Evolutionary conservation across 2,329 filamentous ascomycete genomes (phyloP).

Genomic region (Ceratocystis destructans): DNA sequence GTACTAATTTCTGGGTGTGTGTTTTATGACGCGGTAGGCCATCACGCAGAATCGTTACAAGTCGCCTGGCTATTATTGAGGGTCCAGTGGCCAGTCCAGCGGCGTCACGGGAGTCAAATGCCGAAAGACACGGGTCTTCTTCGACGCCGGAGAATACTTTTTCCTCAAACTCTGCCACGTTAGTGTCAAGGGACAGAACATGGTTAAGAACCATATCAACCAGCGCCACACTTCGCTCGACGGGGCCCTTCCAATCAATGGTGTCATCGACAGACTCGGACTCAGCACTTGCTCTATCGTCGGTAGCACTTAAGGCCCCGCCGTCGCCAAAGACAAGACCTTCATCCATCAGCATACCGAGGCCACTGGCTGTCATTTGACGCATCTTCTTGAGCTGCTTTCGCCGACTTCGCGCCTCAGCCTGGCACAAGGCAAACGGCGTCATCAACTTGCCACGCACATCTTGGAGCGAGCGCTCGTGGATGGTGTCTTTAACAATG

Average conservation of each 20-base stretch:
- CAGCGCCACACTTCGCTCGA: constrained; percentile 66
- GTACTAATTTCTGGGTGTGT: constrained; percentile 42
- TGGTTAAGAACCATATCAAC: constrained; percentile 76
- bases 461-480: constrained; percentile 55
- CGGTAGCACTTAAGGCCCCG: constrained; percentile 18
- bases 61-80: constrained; percentile 48
- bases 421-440: constrained; percentile 60
- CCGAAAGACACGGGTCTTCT: constrained; percentile 43
- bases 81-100: constrained; percentile 30
- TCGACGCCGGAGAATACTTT: constrained; percentile 50
- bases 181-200: constrained; percentile 48
- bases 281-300: constrained; percentile 26
- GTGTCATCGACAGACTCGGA: constrained; percentile 29
- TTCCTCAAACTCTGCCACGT: constrained; percentile 51
- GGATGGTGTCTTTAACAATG: constrained; percentile 62
- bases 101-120: constrained; percentile 10
- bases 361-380: constrained; percentile 68
- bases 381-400: constrained; percentile 56
- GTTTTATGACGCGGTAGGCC: constrained; percentile 54
- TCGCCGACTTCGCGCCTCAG: constrained; percentile 64
- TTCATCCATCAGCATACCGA: constrained; percentile 79
- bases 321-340: constrained; percentile 51
- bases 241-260: constrained; percentile 51
- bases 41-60: constrained; percentile 54
- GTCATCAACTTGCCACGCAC: constrained; percentile 61